These are phyloP conservation scores for Coemansia pectinata DNA, from an alignment of 192 early-diverging fungal genomes.

Conservation along the genomic window DNA sequence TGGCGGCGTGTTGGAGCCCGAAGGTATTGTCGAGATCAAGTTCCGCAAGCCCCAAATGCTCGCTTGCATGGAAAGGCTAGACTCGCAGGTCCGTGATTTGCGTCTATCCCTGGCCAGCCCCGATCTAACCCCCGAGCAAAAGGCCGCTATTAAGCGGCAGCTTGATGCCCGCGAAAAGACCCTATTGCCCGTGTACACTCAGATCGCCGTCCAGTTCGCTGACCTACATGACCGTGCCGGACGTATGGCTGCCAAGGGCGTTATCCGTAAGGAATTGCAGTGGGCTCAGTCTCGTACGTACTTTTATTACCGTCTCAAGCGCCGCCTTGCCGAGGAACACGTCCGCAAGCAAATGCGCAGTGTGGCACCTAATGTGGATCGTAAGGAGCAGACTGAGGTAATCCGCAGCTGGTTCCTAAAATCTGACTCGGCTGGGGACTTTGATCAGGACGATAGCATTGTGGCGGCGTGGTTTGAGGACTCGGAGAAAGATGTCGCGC, in stretches of 20 bases:
- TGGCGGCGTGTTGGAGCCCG: slow-evolving; percentile 95
- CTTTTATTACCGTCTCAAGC: slow-evolving; percentile 93
- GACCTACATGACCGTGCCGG: slow-evolving; percentile 96
- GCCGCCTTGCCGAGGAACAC: slow-evolving; percentile 81
- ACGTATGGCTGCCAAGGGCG: slow-evolving; percentile 94
- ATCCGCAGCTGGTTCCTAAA: slow-evolving; percentile 66
- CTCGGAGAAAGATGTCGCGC: neutral
- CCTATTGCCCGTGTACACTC: slow-evolving; percentile 89
- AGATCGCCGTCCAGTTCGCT: slow-evolving; percentile 93
- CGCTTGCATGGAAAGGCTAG: slow-evolving; percentile 90
- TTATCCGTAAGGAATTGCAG: slow-evolving; percentile 73
- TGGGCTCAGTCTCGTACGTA: slow-evolving; percentile 79
- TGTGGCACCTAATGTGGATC: slow-evolving; percentile 31
- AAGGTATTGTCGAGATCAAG: slow-evolving; percentile 98
- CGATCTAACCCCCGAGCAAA: slow-evolving; percentile 61
- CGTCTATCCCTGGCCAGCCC: slow-evolving; percentile 64
- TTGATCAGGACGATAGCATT: slow-evolving; percentile 57
- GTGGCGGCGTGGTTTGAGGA: slow-evolving; percentile 67
- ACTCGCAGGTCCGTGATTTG: slow-evolving; percentile 71
- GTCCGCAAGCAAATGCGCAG: slow-evolving; percentile 59
- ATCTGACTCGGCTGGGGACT: slow-evolving; percentile 34
- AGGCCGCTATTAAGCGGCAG: slow-evolving; percentile 65
- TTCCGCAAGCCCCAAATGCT: slow-evolving; percentile 92
- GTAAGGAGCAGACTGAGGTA: slow-evolving; percentile 55
- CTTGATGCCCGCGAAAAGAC: slow-evolving; percentile 85